Base-by-base conservation (phyloP, 352 stramenopile species). In the Salisapilia sapeloensis region DNA sequence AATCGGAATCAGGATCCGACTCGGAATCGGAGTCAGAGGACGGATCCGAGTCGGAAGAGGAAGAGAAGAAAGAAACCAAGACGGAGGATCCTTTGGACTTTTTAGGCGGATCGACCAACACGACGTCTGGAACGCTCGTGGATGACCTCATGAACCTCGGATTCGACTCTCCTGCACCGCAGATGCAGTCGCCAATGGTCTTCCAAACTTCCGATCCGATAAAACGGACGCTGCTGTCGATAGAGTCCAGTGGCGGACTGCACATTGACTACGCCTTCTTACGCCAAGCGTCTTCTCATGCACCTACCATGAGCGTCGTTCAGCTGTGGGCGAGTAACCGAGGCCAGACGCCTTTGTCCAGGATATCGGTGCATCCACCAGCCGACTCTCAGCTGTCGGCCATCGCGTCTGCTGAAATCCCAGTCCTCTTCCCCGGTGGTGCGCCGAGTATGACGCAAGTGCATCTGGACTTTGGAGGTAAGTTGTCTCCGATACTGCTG, bases 381-480 rank as follows among this genome's bases (percentile, higher is more conserved):
- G 41, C 20, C 22, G 53, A 34, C n/a, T 9, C 9, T 28, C 24
- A 28, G n/a, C 9, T 12, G 24, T 10, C 69, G 20, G 58, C 93
- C 16, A 49, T 87, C 24, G 56, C 74, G 12, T 93, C 86, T 44
- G 56, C 69, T 2, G 70, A 92, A 41, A 61, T 93, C 13, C 63
- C 79, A 7, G 61, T 91, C 7, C 40, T 94, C 16, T 83, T 86
- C 33, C 69, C 79, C 26, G 76, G 77, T 7, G 76, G 56, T 8
- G 67, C 58, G 5, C 57, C 61, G 11, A 72, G 60, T 2, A 84
- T 84, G 60, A 76, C 64, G 0, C 63, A 85, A 37, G 37, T 94
- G 33, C 67, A 90, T 27, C 66, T 92, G 21, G 62, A 94, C 44
- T 92, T 93, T 34, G 45, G 50, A 12, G 70, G 71, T 8, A 53